These are phyloP conservation scores for Aspergillus saccharolyticus DNA, from an alignment of 495 filamentous ascomycete species.

Conservation along the genomic window DNA sequence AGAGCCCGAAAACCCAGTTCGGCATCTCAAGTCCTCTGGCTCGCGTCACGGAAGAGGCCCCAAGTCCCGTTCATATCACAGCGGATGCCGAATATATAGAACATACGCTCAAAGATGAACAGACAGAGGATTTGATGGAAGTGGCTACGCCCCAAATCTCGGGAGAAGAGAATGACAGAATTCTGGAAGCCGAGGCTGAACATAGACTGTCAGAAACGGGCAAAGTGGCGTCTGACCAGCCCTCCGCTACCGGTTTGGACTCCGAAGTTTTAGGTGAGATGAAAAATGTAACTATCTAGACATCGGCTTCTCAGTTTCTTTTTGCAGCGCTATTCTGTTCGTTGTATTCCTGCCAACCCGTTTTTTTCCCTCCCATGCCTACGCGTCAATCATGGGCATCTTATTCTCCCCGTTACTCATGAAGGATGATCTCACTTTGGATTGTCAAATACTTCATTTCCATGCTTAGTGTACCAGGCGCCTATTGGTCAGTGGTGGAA, in stretches of 20 bases:
- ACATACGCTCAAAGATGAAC: slow-evolving; percentile 26
- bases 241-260: slow-evolving; percentile 28
- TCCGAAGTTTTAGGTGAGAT: slow-evolving; percentile 47
- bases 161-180: slow-evolving; percentile 35
- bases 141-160: slow-evolving; percentile 39
- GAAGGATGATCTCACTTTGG: slow-evolving; percentile 9
- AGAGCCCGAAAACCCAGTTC: slow-evolving; percentile 46
- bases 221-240: slow-evolving; percentile 26
- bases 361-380: slow-evolving; percentile 10
- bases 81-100: slow-evolving; percentile 33
- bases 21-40: slow-evolving; percentile 51
- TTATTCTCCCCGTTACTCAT: slow-evolving; percentile 13
- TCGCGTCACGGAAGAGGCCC: slow-evolving; percentile 47
- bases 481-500: slow-evolving; percentile 16
- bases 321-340: slow-evolving; percentile 8
- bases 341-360: slow-evolving; percentile 8
- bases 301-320: no score
- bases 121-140: slow-evolving; percentile 42
- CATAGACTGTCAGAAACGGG: slow-evolving; percentile 26
- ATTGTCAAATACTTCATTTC: not conserved
- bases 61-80: slow-evolving; percentile 29
- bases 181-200: slow-evolving; percentile 21
- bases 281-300: slow-evolving; percentile 54
- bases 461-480: slow-evolving; percentile 13
- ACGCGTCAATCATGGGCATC: slow-evolving; percentile 20